A percentile compares a stretch with the other conserved stretches of the same genome.
phyloP scores from a whole-genome alignment of 192 early-diverging fungal genomes.

The Backusella sp. region DNA sequence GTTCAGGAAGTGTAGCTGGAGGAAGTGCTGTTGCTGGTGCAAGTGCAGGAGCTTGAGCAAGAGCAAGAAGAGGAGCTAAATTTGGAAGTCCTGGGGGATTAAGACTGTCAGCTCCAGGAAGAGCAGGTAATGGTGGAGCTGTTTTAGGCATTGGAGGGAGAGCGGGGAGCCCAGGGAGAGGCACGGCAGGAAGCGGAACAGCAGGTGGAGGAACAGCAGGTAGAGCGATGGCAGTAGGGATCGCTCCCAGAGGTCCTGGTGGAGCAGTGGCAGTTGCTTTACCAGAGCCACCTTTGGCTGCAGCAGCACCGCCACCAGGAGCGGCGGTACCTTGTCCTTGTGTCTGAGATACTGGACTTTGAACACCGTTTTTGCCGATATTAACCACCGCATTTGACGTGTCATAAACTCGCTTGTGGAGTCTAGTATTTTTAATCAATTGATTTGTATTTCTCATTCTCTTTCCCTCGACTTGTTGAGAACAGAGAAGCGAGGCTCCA shows the following conservation, averaged over 20 bases:
- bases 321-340: background rate
- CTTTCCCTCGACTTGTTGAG: background rate
- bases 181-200: background rate
- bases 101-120: background rate
- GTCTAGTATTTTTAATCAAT: background rate
- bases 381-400: background rate
- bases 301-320: background rate
- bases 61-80: background rate
- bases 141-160: background rate
- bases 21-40: background rate
- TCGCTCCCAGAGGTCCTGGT: background rate
- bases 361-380: background rate
- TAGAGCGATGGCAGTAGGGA: background rate
- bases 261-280: background rate
- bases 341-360: background rate
- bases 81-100: background rate
- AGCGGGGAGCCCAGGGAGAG: background rate
- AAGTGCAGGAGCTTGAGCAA: background rate
- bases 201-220: background rate
- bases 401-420: background rate
- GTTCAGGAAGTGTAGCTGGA: background rate
- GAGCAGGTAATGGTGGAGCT: background rate
- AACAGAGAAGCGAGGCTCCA: background rate
- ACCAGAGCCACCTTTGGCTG: background rate
- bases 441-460: background rate